Conservation (phyloP, 768 basidiomycete genomes). For the Tylopilus felleus region DNA sequence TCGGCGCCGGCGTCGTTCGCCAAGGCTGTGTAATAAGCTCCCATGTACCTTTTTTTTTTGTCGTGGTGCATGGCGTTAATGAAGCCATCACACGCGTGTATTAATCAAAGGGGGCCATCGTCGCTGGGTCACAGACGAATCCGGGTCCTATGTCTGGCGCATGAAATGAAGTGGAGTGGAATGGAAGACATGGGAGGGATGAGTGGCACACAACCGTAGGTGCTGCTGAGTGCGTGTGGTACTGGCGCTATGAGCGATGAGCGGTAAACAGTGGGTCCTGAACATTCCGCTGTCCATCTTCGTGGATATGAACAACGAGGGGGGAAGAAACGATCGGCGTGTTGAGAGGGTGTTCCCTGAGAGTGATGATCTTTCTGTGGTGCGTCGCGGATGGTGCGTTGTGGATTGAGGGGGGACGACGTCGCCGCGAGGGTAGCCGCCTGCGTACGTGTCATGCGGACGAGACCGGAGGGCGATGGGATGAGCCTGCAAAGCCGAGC, state of each 20-base stretch:
- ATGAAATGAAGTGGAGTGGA: constrained; percentile 12
- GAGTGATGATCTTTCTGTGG: not conserved
- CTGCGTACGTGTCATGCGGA: not conserved
- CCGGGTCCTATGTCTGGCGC: not conserved
- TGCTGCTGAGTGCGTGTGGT: constrained; percentile 5
- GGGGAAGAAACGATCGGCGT: not conserved
- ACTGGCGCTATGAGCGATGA: not conserved
- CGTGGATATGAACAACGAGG: not conserved
- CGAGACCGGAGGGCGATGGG: not conserved
- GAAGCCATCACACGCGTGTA: constrained; percentile 11
- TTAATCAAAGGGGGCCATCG: not conserved
- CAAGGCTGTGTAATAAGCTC: not conserved
- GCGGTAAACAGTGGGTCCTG: not conserved
- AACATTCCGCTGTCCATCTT: not conserved
- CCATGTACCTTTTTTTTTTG: not conserved
- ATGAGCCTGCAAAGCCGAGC: not conserved
- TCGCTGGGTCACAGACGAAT: constrained; percentile 12
- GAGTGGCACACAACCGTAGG: not conserved
- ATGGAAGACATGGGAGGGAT: constrained; percentile 9
- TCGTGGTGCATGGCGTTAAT: constrained; percentile 7
- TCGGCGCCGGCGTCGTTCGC: not conserved
- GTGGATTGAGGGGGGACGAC: not conserved
- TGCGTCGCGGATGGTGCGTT: not conserved
- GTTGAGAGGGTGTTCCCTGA: not conserved
- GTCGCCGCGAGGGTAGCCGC: constrained; percentile 1